Conservation (phyloP, 371 early-diverging fungal genomes). For the Coemansia sp. region DNA sequence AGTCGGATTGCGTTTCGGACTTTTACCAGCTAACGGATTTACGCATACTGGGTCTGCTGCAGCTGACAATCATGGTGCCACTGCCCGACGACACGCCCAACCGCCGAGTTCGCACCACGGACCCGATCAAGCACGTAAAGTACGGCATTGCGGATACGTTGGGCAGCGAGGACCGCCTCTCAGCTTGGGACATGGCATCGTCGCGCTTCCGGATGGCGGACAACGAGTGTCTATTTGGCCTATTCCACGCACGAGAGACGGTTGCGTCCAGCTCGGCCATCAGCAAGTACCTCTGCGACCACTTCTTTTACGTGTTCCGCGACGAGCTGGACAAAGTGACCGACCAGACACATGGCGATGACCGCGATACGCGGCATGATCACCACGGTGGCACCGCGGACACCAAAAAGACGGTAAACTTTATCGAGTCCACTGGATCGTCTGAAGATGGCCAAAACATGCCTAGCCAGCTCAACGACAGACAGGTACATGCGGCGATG, state of each 20-base stretch:
- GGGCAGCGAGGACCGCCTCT: constrained; percentile 61
- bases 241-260: constrained; percentile 78
- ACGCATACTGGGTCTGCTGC: constrained; percentile 83
- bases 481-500: constrained; percentile 48
- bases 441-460: constrained; percentile 19
- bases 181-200: constrained; percentile 79
- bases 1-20: constrained; percentile 60
- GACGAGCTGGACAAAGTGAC: constrained; percentile 67
- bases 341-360: constrained; percentile 37
- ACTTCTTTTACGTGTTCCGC: constrained; percentile 65
- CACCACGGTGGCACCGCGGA: constrained; percentile 2
- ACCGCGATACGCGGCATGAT: constrained; percentile 16
- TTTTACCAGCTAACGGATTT: constrained; percentile 75
- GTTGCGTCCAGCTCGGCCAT: constrained; percentile 54
- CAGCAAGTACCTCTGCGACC: constrained; percentile 68
- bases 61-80: constrained; percentile 79
- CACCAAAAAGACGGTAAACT: constrained; percentile 32
- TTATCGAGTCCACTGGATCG: constrained; percentile 25
- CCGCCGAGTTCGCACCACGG: constrained; percentile 83
- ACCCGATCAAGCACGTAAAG: constrained; percentile 75
- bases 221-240: constrained; percentile 84
- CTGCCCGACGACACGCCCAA: constrained; percentile 80
- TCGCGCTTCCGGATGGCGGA: constrained; percentile 78
- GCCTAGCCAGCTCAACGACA: constrained; percentile 29
- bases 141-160: constrained; percentile 88